Conservation (phyloP, 164 flowering plant species). For the Nymphaea thermarum region DNA sequence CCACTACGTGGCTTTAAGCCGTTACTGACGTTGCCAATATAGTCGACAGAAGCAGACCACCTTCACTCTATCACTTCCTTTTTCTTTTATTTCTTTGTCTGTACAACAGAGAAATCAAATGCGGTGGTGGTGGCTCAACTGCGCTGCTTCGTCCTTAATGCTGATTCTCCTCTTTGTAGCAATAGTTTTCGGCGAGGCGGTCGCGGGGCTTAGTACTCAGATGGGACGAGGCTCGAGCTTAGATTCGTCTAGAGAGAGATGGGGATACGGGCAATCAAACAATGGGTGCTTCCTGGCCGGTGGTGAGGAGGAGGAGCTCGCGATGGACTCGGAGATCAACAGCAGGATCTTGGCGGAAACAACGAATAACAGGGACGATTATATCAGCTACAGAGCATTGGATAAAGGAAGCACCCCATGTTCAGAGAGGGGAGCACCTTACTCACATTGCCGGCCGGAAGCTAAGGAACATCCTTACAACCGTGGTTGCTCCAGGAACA, state of each 20-base stretch:
- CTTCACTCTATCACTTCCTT: too few relatives aligned
- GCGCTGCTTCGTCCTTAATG: not conserved
- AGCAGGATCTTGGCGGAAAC: conserved; percentile 46
- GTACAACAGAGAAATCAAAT: too few relatives aligned
- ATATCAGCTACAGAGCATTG: conserved; percentile 66
- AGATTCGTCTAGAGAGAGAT: conserved; percentile 19
- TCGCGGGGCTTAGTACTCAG: conserved; percentile 12
- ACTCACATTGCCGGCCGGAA: conserved; percentile 55
- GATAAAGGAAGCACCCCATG: conserved; percentile 53
- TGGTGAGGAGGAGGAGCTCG: conserved; percentile 19
- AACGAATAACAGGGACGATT: conserved; percentile 7
- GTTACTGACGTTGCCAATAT: too few relatives aligned
- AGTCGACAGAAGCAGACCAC: too few relatives aligned
- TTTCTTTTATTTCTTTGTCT: too few relatives aligned
- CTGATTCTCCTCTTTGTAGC: not conserved
- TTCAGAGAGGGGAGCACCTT: conserved; percentile 56
- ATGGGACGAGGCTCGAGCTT: conserved; percentile 17
- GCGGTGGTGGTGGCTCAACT: too few relatives aligned
- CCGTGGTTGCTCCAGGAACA: conserved; percentile 55
- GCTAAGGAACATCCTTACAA: conserved; percentile 63
- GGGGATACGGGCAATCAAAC: conserved; percentile 25
- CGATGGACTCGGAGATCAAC: conserved; percentile 38
- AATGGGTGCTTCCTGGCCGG: conserved; percentile 26
- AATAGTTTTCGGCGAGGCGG: not conserved
- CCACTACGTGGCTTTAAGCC: not conserved